Percentiles rank a stretch among this genome's conserved stretches.
Conservation (phyloP, 108 stramenopile genomes). For the Cyclotella distinguenda region DNA sequence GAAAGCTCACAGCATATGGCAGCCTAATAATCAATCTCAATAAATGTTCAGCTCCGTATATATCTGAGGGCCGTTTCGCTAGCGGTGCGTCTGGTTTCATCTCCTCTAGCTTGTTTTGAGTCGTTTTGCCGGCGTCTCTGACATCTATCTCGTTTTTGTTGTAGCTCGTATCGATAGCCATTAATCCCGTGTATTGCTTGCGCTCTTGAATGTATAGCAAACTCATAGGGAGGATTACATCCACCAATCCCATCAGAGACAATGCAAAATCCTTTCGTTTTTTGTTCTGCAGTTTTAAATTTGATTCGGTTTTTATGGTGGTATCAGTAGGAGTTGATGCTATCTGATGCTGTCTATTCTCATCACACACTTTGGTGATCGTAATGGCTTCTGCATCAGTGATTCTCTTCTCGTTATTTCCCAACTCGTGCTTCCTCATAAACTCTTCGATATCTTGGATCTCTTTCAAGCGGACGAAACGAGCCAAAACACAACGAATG, state of each 20-base stretch:
- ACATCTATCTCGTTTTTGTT: background rate
- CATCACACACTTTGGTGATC: background rate
- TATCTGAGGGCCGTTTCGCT: conserved; percentile 25
- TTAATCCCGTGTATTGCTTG: conserved; percentile 23
- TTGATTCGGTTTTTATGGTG: background rate
- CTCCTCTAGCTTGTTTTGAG: background rate
- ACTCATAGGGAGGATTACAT: conserved; percentile 42
- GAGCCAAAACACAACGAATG: conserved; percentile 18
- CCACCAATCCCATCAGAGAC: conserved; percentile 33
- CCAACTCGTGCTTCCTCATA: conserved; percentile 11
- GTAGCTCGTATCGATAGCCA: background rate
- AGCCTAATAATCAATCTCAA: conserved; percentile 43
- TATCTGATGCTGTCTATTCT: background rate
- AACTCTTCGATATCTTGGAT: conserved; percentile 29
- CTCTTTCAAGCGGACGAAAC: conserved; percentile 24
- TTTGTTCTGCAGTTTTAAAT: conserved; percentile 32
- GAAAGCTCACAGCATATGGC: conserved; percentile 8
- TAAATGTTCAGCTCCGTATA: conserved; percentile 46
- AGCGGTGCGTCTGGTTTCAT: background rate
- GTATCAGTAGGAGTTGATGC: too few relatives aligned
- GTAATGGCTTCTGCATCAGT: background rate
- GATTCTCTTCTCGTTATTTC: background rate
- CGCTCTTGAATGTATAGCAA: conserved; percentile 49
- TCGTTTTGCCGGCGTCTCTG: conserved; percentile 1
- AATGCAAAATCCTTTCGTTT: conserved; percentile 36